Evolutionary conservation across 306 rosid genomes (phyloP).

Genomic region (Lagenaria siceraria): DNA sequence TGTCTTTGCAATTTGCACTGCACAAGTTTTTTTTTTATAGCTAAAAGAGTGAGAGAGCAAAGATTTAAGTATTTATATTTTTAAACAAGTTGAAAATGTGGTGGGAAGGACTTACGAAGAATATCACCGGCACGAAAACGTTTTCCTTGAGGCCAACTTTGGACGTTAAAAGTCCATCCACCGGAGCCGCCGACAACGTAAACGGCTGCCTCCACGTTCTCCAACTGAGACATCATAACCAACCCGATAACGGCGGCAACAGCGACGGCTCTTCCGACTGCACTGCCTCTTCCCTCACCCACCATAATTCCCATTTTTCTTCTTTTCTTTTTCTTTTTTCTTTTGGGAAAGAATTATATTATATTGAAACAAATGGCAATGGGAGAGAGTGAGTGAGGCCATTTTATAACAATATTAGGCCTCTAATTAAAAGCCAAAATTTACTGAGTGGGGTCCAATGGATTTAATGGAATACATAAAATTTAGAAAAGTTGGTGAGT

Average conservation of each 20-base stretch:
- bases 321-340: not conserved
- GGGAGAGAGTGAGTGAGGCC: too few species aligned
- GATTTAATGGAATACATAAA: not conserved
- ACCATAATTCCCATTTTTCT: slow-evolving; percentile 6
- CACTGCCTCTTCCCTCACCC: slow-evolving; percentile 61
- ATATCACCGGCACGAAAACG: slow-evolving; percentile 41
- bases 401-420: not conserved
- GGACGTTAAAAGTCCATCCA: slow-evolving; percentile 44
- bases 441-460: not conserved
- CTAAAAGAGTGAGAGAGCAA: too few species aligned
- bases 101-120: slow-evolving; percentile 37
- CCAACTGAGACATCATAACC: slow-evolving; percentile 20
- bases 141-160: slow-evolving; percentile 44
- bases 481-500: not conserved
- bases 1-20: too few species aligned
- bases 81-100: too few species aligned
- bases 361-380: too few species aligned
- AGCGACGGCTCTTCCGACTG: not conserved
- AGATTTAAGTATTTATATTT: too few species aligned
- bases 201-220: slow-evolving; percentile 24
- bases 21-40: too few species aligned
- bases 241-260: slow-evolving; percentile 16
- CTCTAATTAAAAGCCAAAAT: too few species aligned
- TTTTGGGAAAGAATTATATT: too few species aligned
- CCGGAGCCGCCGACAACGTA: slow-evolving; percentile 38